These are phyloP conservation scores for Solanum chacoense DNA, from an alignment of 305 asterid species.

Conservation along the genomic window DNA sequence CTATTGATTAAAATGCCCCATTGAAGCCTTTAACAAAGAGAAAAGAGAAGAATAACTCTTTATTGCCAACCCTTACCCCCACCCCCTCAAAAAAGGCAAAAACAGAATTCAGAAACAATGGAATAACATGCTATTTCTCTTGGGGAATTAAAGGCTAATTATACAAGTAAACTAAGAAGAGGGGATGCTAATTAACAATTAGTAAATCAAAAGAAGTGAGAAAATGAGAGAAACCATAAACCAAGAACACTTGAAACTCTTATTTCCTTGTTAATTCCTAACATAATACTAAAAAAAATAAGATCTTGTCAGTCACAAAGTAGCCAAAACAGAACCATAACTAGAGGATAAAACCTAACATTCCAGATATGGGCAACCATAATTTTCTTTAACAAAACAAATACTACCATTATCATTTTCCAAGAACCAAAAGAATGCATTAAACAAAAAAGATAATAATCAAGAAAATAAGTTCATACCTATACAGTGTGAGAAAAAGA, in stretches of 20 bases:
- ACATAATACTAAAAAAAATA: not conserved
- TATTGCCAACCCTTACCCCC: not conserved
- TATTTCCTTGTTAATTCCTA: not conserved
- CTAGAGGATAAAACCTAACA: not conserved
- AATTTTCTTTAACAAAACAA: not conserved
- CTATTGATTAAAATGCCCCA: not conserved
- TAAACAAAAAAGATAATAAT: not conserved
- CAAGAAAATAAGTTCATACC: not conserved
- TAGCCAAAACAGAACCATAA: not conserved
- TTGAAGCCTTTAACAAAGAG: not conserved
- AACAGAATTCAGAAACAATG: not conserved
- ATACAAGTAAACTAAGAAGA: not conserved
- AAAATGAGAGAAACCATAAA: not conserved
- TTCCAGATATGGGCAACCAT: not conserved
- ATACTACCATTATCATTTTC: not conserved
- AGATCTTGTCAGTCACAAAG: slow-evolving; percentile 14
- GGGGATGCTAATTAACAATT: not conserved
- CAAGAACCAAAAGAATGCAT: not conserved
- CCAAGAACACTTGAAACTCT: not conserved
- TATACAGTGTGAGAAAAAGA: not conserved
- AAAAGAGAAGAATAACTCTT: not conserved
- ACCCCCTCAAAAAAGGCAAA: not conserved
- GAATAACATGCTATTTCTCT: not conserved
- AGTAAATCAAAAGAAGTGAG: not conserved
- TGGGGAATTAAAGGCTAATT: not conserved